phyloP scores from a whole-genome alignment of 371 early-diverging fungal species.

The Actinomucor elegans region DNA sequence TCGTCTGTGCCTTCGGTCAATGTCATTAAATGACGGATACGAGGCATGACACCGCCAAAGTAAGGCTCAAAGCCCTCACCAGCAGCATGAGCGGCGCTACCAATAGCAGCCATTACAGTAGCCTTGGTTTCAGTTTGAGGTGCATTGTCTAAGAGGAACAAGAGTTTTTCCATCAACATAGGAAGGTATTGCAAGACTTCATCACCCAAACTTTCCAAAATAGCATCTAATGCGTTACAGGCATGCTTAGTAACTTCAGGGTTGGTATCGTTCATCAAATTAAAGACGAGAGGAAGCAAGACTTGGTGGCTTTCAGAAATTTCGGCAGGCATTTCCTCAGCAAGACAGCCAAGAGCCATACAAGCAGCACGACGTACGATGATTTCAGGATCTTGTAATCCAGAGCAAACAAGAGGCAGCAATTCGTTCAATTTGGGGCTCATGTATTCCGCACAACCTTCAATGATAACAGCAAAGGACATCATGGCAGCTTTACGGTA shows the following conservation, averaged over 20 bases:
- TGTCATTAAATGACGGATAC: conserved; percentile 73
- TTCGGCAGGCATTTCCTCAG: conserved; percentile 79
- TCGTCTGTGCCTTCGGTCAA: conserved; percentile 65
- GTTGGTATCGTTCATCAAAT: conserved; percentile 74
- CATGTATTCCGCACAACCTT: conserved; percentile 86
- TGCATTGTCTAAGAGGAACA: conserved; percentile 67
- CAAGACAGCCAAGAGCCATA: conserved; percentile 81
- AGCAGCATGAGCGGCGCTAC: conserved; percentile 86
- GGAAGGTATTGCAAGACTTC: conserved; percentile 82
- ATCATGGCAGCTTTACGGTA: conserved; percentile 88
- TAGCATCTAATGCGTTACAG: conserved; percentile 83
- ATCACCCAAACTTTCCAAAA: conserved; percentile 80
- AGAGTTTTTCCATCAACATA: conserved; percentile 76
- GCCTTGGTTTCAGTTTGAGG: conserved; percentile 64
- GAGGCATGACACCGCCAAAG: conserved; percentile 71
- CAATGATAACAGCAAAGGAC: conserved; percentile 81
- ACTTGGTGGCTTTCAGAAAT: conserved; percentile 77
- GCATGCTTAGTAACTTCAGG: conserved; percentile 77
- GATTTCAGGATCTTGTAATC: conserved; percentile 77
- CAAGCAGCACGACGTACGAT: conserved; percentile 87
- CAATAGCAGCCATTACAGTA: conserved; percentile 81
- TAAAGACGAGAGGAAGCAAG: conserved; percentile 81
- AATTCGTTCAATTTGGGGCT: conserved; percentile 73
- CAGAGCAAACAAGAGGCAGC: conserved; percentile 70
- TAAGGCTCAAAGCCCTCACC: conserved; percentile 77